Percentiles rank a stretch among this genome's conserved stretches.
Conservation (phyloP, 306 rosid species). For the Rosa multiflora region DNA sequence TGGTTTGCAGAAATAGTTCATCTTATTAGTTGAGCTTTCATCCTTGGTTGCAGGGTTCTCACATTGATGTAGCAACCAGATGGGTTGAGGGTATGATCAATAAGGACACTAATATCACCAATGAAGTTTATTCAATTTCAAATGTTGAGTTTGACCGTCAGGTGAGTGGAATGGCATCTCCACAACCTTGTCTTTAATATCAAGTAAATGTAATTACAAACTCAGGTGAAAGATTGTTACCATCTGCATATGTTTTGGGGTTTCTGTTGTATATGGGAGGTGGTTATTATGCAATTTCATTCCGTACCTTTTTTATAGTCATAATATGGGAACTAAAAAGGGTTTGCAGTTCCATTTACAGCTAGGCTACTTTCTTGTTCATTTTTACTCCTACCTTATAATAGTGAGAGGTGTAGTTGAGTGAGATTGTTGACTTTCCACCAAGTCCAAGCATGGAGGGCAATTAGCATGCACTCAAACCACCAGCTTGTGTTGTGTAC, state of each 20-base stretch:
- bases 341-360: not conserved
- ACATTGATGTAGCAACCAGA: constrained; percentile 43
- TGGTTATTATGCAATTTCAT: not conserved
- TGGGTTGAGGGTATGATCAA: constrained; percentile 80
- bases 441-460: not conserved
- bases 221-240: not conserved
- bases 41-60: constrained; percentile 48
- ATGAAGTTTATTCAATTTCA: constrained; percentile 76
- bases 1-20: constrained; percentile 8
- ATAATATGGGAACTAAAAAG: not conserved
- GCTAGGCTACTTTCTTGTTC: not conserved
- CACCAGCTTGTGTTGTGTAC: not conserved
- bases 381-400: not conserved
- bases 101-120: constrained; percentile 65
- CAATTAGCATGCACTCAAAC: not conserved
- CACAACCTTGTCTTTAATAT: not conserved
- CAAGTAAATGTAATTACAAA: not conserved
- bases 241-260: not conserved
- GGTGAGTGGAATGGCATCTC: constrained; percentile 38
- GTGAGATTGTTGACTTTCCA: not conserved
- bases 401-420: not conserved
- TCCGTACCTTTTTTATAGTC: not conserved
- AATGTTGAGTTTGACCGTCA: constrained; percentile 88
- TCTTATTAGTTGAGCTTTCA: constrained; percentile 22
- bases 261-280: not conserved